Evolutionary conservation across 192 early-diverging fungal genomes (phyloP), one percentile per base, ranked within the genome.

Genomic region (Anaeromyces robustus): DNA sequence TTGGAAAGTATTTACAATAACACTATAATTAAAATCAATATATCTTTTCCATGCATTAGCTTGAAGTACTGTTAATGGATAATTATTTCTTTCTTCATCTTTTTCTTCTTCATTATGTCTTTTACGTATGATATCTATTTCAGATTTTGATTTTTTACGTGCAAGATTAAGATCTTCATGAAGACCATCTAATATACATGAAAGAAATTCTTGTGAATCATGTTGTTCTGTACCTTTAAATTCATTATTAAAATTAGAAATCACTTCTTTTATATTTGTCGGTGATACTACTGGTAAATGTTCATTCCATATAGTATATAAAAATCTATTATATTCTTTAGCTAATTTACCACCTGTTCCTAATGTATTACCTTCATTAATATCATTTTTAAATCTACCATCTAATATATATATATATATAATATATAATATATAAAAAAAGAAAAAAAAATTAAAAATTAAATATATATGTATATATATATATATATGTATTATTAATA

Each of bases 141-240:
- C 82, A 0, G 87, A 85, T n/a, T 88, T 83, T 37, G 83, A 86
- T 19, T 84, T 78, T 4, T 81, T 79, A 14, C 87, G 81, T n/a
- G 90, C 87, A 29, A 90, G 81, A 82, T 99, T 99, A 34, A 97
- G 83, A 81, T 96, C 92, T 85, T 98, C 97, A 83, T 99, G 97
- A 26, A 99, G 83, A 0, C 92, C 87, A 87, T 98, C 96, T 30
- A 98, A 84, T 79, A 99, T 84, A 83, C 94, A 98, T 6, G 90
- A 87, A 17, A 97, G 87, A 86, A 99, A 98, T 86, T 98, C 97
- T 83, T 99, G 97, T 1, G 94, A 94, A 86, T 99, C 97, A 31
- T 99, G 96, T 84, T 99, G 97, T 78, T 98, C 95, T 77, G 89
- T 92, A 12, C 94, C 94, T 37, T 87, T 88, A 84, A 97, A 99